These are phyloP conservation scores for Canavalia ensiformis DNA, from an alignment of 306 rosid genomes.

Conservation along the genomic window DNA sequence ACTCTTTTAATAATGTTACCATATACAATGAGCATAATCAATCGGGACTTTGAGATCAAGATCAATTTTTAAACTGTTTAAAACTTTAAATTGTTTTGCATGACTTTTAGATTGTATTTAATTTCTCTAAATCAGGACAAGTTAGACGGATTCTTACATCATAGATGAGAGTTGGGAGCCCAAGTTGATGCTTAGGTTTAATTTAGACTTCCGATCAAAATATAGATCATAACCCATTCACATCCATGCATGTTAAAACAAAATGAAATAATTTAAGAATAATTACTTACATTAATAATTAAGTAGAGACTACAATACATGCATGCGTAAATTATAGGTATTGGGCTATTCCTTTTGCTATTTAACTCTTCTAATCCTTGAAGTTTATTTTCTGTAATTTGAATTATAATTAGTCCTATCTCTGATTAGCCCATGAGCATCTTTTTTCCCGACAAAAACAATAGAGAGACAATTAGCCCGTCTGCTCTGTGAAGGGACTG, in stretches of 20 bases:
- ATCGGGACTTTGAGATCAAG: too few relatives aligned
- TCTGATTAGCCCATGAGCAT: not conserved
- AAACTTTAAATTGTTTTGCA: not conserved
- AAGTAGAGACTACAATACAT: not conserved
- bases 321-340: not conserved
- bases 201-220: not conserved
- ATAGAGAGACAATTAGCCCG: not conserved
- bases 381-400: not conserved
- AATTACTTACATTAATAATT: not conserved
- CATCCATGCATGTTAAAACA: not conserved
- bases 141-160: not conserved
- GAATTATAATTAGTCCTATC: not conserved
- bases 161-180: not conserved
- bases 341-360: not conserved
- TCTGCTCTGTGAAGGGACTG: not conserved
- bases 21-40: not conserved
- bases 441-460: not conserved
- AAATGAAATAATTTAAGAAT: not conserved
- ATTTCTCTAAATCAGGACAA: not conserved
- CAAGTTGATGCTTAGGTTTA: conserved; percentile 1
- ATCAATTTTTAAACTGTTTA: not conserved
- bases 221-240: not conserved
- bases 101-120: not conserved
- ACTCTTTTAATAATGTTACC: not conserved
- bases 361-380: not conserved